Percentiles rank a stretch among this genome's conserved stretches.
These are phyloP conservation scores for Pleurozium schreberi DNA, from an alignment of 225 moss, liverwort and hornwort species.

Conservation along the genomic window DNA sequence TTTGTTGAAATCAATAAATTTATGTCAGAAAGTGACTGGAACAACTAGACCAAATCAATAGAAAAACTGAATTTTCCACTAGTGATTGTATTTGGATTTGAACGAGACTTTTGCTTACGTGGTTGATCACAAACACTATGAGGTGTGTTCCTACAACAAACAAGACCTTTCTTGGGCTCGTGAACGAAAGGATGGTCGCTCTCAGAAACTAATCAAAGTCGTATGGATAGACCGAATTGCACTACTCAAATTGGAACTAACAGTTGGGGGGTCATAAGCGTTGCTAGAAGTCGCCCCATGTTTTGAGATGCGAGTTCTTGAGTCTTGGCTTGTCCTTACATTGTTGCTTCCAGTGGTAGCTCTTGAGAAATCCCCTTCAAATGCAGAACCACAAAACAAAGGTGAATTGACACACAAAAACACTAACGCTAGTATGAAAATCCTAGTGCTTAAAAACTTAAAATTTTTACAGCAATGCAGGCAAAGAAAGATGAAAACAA, in stretches of 20 bases:
- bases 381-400: background rate
- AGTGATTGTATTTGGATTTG: background rate
- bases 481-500: too few species aligned
- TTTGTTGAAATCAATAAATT: too few species aligned
- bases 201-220: background rate
- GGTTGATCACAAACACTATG: background rate
- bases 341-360: background rate
- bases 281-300: background rate
- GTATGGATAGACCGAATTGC: background rate
- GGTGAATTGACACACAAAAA: background rate
- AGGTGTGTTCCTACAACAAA: background rate
- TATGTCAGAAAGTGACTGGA: too few species aligned
- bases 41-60: background rate
- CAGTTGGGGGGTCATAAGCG: rapidly evolving
- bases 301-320: background rate
- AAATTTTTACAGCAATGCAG: too few species aligned
- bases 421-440: background rate
- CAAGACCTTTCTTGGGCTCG: rapidly evolving
- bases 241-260: rapidly evolving
- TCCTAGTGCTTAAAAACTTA: background rate
- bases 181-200: background rate
- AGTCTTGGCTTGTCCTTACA: background rate
- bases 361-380: background rate
- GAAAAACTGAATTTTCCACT: too few species aligned
- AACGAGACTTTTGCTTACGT: background rate